Base-by-base conservation (phyloP, 345 rosid genomes). In the Murraya paniculata region DNA sequence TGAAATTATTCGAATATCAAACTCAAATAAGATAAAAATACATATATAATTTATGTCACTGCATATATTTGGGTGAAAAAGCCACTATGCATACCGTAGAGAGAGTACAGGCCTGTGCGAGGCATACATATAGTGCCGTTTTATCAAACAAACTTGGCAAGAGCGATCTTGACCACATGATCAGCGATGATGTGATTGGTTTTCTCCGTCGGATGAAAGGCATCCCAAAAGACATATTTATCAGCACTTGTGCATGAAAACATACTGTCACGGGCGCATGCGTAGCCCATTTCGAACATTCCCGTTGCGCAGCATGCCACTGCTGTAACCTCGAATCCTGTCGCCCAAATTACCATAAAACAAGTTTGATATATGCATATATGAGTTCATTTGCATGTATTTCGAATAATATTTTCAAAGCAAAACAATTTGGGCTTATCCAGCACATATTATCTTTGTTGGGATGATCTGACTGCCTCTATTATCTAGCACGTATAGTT, bases 281-380 rank as follows among this genome's bases (percentile, higher is more conserved):
- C 83, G 73, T 91, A 92, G 0, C 95, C 94, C 97, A 92, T 89
- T 85, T 92, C 97, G 66, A 82, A 92, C 94, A 88, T 87, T 19
- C 97, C 97, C 0, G 92, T 85, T 0, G 93, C 94, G 27, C 97
- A 92, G 19, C 97, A 92, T 30, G 90, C 95, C 36, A 85, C 68
- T 1, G 57, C 71, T 0, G 90, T 81, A 9, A 79, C 87, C 61
- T 89, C 89, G 53, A 92, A 82, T 61, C 97, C 97, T 83, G 84
- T 53, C 67, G 35, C 24, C 24, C 11, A 35, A 30, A 16, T 14
- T 5, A 62, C 30, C 65, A 27, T 45, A 45, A 45, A 13, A 45
- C 4, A 11, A 45, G 18, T 13, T 45, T 11, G 50, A 45, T 45
- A 45, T 45, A 45, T 14, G 1, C 19, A 59, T 10, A 24, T 14